Base-by-base conservation (phyloP, 2,329 filamentous ascomycete species). In the Fusarium sp. region DNA sequence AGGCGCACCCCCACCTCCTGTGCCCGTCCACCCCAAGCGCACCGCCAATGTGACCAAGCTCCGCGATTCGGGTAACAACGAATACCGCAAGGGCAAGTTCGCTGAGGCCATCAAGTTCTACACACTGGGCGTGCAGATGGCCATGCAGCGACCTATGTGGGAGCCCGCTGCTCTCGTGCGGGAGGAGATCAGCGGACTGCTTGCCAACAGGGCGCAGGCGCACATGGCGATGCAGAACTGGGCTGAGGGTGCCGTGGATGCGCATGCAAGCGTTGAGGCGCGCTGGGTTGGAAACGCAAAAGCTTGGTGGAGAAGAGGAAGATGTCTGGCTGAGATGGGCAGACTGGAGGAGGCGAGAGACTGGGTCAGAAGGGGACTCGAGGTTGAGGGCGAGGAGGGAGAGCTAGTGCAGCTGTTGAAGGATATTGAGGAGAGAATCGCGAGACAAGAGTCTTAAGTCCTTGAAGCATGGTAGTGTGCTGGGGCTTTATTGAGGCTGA, bases 21-120 rank as follows among this genome's bases (percentile, higher is more conserved):
- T 97, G 44, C 94, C 94, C 64, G 91, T 98, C 67, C 97, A 97
- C 85, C 94, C 94, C 54, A 97, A 98, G 84, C 93, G 95, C 77
- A 91, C 88, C 71, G 94, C 93, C 38, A 90, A 94, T 78, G 92
- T 99, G 81, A 89, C 86, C 82, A 98, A 98, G 83, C 90, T 98
- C 72, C 93, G 94, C 79, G 96, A 98, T 80, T 88, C 87, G 61
- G 95, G 94, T 76, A 97, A 97, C 84, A 84, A 84, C 62, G 89
- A 92, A 74, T 95, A 93, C 85, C 92, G 93, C 81, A 94, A 95
- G 81, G 87, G 87, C 74, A 87, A 89, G 73, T 89, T 92, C 82
- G 82, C 81, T 59, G 93, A 97, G 58, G 95, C 95, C 6, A 85
- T 94, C 73, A 90, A 90, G 73, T 87, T 94, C 73, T 98, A 98